A percentile compares a stretch with the other conserved stretches of the same genome.
Conservation (phyloP, 192 early-diverging fungal species). For the Mortierella alpina region DNA sequence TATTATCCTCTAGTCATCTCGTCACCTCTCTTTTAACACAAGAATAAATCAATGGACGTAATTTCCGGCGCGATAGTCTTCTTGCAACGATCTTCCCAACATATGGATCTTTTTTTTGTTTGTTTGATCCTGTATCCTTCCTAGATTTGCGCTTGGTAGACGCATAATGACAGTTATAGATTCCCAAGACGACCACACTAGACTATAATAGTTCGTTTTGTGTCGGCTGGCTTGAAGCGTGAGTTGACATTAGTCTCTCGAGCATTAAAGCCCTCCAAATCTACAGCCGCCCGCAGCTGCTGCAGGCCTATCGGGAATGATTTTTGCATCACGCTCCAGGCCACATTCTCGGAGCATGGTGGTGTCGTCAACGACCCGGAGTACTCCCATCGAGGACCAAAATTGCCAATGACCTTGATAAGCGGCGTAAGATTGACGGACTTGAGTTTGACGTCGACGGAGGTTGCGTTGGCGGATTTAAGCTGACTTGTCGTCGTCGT, state of each 20-base stretch:
- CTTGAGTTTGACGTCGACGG: neutral
- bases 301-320: conserved; percentile 31
- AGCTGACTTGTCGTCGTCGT: too few species aligned
- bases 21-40: too few species aligned
- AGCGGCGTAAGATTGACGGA: neutral
- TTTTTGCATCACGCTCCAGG: conserved; percentile 54
- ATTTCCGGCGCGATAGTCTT: too few species aligned
- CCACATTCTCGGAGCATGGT: conserved; percentile 68
- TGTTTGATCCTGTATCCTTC: too few species aligned
- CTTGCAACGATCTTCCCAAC: too few species aligned
- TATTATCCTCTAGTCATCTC: too few species aligned
- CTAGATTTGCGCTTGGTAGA: too few species aligned
- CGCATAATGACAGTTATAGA: too few species aligned
- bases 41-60: too few species aligned
- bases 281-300: conserved; percentile 34
- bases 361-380: conserved; percentile 68
- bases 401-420: neutral
- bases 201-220: too few species aligned
- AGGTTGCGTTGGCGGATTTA: neutral
- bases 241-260: conserved; percentile 24
- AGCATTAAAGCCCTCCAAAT: conserved; percentile 56
- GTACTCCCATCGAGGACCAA: conserved; percentile 42
- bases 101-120: too few species aligned
- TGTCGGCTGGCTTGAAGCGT: neutral
- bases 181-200: too few species aligned